These are phyloP conservation scores for Parascedosporium putredinis DNA, from an alignment of 2,329 filamentous ascomycete genomes.

Conservation along the genomic window DNA sequence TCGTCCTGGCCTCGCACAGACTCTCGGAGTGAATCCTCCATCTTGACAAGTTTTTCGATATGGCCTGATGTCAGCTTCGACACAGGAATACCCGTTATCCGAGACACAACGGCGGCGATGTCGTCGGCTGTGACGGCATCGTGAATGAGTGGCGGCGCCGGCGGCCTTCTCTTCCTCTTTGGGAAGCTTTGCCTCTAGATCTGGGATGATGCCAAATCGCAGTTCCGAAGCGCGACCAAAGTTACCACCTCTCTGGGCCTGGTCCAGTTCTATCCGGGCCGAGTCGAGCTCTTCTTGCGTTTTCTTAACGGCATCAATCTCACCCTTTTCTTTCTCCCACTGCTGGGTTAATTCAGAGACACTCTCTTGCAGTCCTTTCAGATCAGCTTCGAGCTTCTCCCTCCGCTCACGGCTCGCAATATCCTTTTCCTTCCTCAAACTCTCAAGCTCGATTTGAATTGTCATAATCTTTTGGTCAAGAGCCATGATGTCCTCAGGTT, in stretches of 20 bases:
- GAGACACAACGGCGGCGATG: constrained; percentile 83
- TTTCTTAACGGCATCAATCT: constrained; percentile 80
- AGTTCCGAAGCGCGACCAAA: constrained; percentile 87
- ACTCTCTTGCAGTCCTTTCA: constrained; percentile 70
- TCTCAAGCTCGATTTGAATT: constrained; percentile 93
- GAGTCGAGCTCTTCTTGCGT: constrained; percentile 82
- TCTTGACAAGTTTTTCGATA: constrained; percentile 86
- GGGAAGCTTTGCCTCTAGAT: constrained; percentile 67
- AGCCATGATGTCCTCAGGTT: constrained; percentile 86
- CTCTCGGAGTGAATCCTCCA: constrained; percentile 81
- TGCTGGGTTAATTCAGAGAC: constrained; percentile 63
- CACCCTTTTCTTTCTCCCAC: constrained; percentile 82
- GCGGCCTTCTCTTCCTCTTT: constrained; percentile 50
- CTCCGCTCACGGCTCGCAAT: constrained; percentile 78
- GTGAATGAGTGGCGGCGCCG: constrained; percentile 56
- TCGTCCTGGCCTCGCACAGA: constrained; percentile 90
- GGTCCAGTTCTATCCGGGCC: constrained; percentile 74
- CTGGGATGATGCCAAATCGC: constrained; percentile 77
- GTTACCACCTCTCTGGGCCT: constrained; percentile 77
- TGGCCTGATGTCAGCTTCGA: constrained; percentile 88
- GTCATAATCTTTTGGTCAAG: constrained; percentile 95
- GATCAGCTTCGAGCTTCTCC: constrained; percentile 69
- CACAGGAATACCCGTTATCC: constrained; percentile 86
- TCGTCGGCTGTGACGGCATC: constrained; percentile 94
- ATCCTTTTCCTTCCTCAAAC: constrained; percentile 86